Evolutionary conservation across 2,329 filamentous ascomycete species (phyloP).

Genomic region (Alternaria novae-zelandiae): DNA sequence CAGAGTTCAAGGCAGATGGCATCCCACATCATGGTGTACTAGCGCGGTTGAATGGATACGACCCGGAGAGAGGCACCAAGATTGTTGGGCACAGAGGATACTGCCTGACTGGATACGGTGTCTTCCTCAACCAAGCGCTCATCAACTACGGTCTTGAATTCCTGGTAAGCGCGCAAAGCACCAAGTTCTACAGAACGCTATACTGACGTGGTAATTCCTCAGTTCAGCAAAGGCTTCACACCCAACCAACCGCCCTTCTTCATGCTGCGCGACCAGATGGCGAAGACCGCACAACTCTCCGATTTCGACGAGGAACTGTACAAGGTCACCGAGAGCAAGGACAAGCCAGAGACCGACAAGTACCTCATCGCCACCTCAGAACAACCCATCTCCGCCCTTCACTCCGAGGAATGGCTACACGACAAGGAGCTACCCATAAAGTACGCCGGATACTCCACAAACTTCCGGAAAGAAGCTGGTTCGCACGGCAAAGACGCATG

Average conservation of each 20-base stretch:
- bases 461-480: constrained; percentile 94
- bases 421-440: constrained; percentile 85
- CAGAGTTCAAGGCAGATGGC: constrained; percentile 78
- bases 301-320: constrained; percentile 98
- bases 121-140: constrained; percentile 89
- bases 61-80: constrained; percentile 80
- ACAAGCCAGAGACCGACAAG: constrained; percentile 83
- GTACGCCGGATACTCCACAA: constrained; percentile 87
- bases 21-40: constrained; percentile 97
- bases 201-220: neutral
- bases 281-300: constrained; percentile 94
- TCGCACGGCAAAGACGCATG: constrained; percentile 92
- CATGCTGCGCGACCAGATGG: constrained; percentile 96
- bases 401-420: constrained; percentile 89
- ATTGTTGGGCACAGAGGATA: constrained; percentile 94
- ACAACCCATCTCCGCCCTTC: constrained; percentile 91
- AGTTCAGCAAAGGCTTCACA: constrained; percentile 75
- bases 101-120: constrained; percentile 86
- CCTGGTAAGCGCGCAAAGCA: neutral
- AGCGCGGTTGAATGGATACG: constrained; percentile 85
- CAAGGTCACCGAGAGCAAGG: constrained; percentile 86
- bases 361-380: constrained; percentile 79
- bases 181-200: neutral
- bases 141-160: constrained; percentile 77
- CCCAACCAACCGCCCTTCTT: constrained; percentile 68